phyloP scores from a whole-genome alignment of 768 basidiomycete genomes.

The Lepiota venenata region DNA sequence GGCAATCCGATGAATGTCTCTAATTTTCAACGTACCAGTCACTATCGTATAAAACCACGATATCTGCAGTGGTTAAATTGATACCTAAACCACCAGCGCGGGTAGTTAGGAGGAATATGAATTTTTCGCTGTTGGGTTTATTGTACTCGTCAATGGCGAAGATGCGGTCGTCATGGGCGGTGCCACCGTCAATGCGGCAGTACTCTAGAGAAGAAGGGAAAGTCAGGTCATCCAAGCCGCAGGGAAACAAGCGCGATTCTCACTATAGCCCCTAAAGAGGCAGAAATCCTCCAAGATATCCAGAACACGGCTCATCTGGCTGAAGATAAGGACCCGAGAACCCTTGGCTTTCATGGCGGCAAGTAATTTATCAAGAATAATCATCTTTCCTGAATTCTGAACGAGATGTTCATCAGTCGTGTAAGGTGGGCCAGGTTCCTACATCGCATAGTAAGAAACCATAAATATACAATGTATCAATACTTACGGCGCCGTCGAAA shows the following conservation, averaged over 20 bases:
- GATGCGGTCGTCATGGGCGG: slow-evolving; percentile 96
- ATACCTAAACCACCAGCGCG: slow-evolving; percentile 97
- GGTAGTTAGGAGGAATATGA: slow-evolving; percentile 94
- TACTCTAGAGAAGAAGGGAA: slow-evolving; percentile 55
- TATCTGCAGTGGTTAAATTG: slow-evolving; percentile 91
- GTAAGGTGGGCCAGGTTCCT: slow-evolving; percentile 95
- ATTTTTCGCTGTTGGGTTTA: slow-evolving; percentile 89
- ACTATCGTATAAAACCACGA: slow-evolving; percentile 94
- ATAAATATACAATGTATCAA: slow-evolving; percentile 24
- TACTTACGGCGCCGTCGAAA: slow-evolving; percentile 72
- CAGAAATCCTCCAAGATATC: slow-evolving; percentile 99
- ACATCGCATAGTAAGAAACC: slow-evolving; percentile 17
- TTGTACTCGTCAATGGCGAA: slow-evolving; percentile 97
- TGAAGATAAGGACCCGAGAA: slow-evolving; percentile 96
- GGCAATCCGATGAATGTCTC: neutral
- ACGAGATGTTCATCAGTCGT: slow-evolving; percentile 97
- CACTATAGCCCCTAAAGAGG: slow-evolving; percentile 85
- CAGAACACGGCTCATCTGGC: slow-evolving; percentile 98
- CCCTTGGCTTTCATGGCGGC: slow-evolving; percentile 86
- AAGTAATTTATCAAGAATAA: slow-evolving; percentile 93
- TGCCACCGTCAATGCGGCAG: slow-evolving; percentile 94
- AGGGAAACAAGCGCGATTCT: slow-evolving; percentile 24
- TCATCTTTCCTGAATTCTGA: slow-evolving; percentile 95
- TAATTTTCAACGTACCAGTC: slow-evolving; percentile 67
- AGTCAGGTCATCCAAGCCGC: slow-evolving; percentile 3